A percentile compares a stretch with the other conserved stretches of the same genome.
phyloP scores from a whole-genome alignment of 352 stramenopile genomes.

The Pythium aristosporum region DNA sequence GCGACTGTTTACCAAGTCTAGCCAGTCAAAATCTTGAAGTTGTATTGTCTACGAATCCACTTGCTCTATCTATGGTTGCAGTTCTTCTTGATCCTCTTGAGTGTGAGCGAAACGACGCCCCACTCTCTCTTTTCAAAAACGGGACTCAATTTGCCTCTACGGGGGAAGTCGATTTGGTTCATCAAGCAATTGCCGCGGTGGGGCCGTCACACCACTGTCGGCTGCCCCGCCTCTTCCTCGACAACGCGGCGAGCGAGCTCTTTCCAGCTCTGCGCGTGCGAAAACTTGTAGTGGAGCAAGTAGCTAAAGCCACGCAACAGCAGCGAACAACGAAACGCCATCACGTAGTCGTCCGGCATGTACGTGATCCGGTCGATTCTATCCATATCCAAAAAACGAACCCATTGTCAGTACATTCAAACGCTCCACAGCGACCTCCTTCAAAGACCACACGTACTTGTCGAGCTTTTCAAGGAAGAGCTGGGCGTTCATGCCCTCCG shows the following conservation, averaged over 20 bases:
- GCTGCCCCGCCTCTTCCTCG: slow-evolving; percentile 34
- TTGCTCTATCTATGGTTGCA: no score
- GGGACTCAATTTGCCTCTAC: no score
- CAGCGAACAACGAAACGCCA: slow-evolving; percentile 85
- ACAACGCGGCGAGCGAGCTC: slow-evolving; percentile 63
- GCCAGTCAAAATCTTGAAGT: no score
- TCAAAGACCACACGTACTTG: slow-evolving; percentile 37
- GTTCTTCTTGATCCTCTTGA: no score
- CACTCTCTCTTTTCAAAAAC: no score
- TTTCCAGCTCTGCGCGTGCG: slow-evolving; percentile 81
- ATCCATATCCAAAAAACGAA: neutral
- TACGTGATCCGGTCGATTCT: slow-evolving; percentile 82
- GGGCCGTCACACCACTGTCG: neutral
- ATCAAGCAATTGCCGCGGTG: neutral
- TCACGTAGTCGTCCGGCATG: slow-evolving; percentile 86
- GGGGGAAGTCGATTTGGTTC: slow-evolving; percentile 1
- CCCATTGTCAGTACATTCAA: neutral
- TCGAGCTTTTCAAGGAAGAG: slow-evolving; percentile 85
- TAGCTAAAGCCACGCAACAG: slow-evolving; percentile 86
- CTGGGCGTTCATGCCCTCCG: slow-evolving; percentile 83
- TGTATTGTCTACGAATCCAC: neutral
- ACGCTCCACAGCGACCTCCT: neutral
- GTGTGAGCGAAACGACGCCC: no score
- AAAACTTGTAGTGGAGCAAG: slow-evolving; percentile 84
- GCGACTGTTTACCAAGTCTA: no score